A percentile compares a stretch with the other conserved stretches of the same genome.
These are phyloP conservation scores for Bipolaris victoriae DNA, from an alignment of 2,329 filamentous ascomycete species.

Conservation along the genomic window DNA sequence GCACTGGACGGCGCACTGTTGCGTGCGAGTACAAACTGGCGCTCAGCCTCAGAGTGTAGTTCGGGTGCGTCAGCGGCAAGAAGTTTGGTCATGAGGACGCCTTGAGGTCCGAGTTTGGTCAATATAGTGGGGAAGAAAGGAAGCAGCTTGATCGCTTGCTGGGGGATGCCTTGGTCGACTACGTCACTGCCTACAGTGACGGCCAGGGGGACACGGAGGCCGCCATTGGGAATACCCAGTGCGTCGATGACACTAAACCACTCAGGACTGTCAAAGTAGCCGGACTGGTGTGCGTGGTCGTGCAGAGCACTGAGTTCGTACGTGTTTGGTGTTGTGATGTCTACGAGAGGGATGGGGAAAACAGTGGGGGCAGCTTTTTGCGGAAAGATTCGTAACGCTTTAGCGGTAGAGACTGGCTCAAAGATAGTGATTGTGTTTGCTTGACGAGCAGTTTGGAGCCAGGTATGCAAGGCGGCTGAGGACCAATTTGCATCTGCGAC, in stretches of 20 bases:
- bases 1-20: conserved; percentile 57
- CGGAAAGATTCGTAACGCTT: conserved; percentile 73
- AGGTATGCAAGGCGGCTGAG: conserved; percentile 67
- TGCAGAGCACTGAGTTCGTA: conserved; percentile 85
- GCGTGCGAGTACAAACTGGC: conserved; percentile 74
- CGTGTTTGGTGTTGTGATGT: conserved; percentile 81
- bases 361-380: conserved; percentile 65
- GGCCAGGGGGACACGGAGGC: conserved; percentile 74
- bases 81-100: conserved; percentile 77
- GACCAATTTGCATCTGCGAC: conserved; percentile 90
- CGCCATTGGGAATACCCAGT: conserved; percentile 72
- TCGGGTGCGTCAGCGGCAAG: conserved; percentile 71
- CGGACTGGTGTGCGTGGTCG: conserved; percentile 67
- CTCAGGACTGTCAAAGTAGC: conserved; percentile 69
- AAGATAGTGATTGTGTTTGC: conserved; percentile 65
- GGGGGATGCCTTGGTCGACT: conserved; percentile 80
- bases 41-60: conserved; percentile 66
- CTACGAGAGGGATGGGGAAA: conserved; percentile 69
- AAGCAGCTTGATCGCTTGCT: conserved; percentile 81
- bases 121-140: conserved; percentile 86
- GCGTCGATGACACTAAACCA: conserved; percentile 86
- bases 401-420: conserved; percentile 86
- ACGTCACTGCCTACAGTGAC: conserved; percentile 69
- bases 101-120: conserved; percentile 79
- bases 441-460: conserved; percentile 67